Conservation (phyloP, 2,329 filamentous ascomycete genomes). For the Penicillium frequentans region DNA sequence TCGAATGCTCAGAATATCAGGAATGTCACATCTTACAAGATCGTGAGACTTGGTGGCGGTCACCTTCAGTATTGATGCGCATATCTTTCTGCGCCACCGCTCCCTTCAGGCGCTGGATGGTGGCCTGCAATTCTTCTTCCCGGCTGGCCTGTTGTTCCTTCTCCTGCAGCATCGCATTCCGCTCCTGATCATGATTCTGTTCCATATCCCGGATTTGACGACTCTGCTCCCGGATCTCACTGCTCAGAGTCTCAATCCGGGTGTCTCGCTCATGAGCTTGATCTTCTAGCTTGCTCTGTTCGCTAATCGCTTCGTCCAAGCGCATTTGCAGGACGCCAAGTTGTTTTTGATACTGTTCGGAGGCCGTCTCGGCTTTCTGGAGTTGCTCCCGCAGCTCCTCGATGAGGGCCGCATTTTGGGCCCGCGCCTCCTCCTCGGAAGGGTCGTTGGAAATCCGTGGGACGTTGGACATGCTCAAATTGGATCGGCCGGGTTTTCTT, state of each 20-base stretch:
- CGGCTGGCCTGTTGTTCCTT: conserved; percentile 82
- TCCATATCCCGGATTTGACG: conserved; percentile 89
- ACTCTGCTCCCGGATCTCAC: conserved; percentile 79
- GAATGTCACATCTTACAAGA: conserved; percentile 46
- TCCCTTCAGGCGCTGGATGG: conserved; percentile 91
- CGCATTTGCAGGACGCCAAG: conserved; percentile 79
- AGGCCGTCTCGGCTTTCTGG: conserved; percentile 73
- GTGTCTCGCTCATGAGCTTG: conserved; percentile 83
- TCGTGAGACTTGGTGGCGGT: conserved; percentile 51
- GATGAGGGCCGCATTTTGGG: conserved; percentile 74
- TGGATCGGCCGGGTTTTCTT: conserved; percentile 54
- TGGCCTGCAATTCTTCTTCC: conserved; percentile 86
- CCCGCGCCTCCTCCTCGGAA: conserved; percentile 70
- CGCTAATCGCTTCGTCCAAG: conserved; percentile 78
- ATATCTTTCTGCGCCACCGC: conserved; percentile 73
- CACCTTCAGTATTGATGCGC: conserved; percentile 51
- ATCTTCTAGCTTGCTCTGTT: conserved; percentile 86
- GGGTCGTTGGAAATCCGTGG: conserved; percentile 51
- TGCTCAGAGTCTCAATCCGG: conserved; percentile 74
- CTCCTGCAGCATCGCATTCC: conserved; percentile 82
- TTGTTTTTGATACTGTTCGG: conserved; percentile 81
- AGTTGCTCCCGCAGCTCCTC: conserved; percentile 84
- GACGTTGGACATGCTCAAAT: conserved; percentile 44
- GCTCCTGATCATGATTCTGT: conserved; percentile 86
- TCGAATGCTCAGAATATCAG: neutral